These are phyloP conservation scores for Glycine latifolia DNA, from an alignment of 306 rosid species.

Conservation along the genomic window DNA sequence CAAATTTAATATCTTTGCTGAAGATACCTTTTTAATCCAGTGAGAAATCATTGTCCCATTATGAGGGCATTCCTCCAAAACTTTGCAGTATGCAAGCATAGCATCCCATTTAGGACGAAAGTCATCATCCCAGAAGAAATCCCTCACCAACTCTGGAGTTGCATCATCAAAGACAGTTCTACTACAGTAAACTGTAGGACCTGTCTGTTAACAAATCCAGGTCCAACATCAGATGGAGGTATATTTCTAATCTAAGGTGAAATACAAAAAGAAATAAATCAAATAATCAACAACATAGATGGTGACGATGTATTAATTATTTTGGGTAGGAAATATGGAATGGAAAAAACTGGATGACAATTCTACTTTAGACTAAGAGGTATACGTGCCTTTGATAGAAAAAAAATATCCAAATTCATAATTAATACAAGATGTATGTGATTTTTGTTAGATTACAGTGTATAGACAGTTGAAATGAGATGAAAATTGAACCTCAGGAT, in stretches of 20 bases:
- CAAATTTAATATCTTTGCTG: slow-evolving; percentile 37
- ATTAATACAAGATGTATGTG: neutral
- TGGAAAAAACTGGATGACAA: slow-evolving; percentile 24
- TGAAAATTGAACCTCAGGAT: slow-evolving; percentile 76
- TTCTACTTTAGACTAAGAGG: slow-evolving; percentile 25
- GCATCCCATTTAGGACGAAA: slow-evolving; percentile 97
- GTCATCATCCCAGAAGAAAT: slow-evolving; percentile 99
- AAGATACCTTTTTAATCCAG: slow-evolving; percentile 95
- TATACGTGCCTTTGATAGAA: slow-evolving; percentile 27
- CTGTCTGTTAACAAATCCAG: slow-evolving; percentile 67
- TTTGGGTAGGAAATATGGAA: slow-evolving; percentile 32
- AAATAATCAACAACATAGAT: slow-evolving; percentile 16
- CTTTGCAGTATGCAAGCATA: slow-evolving; percentile 77
- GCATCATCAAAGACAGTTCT: slow-evolving; percentile 96
- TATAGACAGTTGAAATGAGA: slow-evolving; percentile 19
- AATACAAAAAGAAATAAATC: slow-evolving; percentile 30
- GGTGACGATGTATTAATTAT: slow-evolving; percentile 7
- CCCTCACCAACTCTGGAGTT: slow-evolving; percentile 92
- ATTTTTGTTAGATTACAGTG: slow-evolving; percentile 13
- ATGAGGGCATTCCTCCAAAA: slow-evolving; percentile 83
- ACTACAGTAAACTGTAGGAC: slow-evolving; percentile 86
- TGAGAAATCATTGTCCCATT: slow-evolving; percentile 82
- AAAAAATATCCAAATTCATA: slow-evolving; percentile 37
- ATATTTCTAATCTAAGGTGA: slow-evolving; percentile 25
- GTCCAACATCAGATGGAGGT: slow-evolving; percentile 45